phyloP scores from a whole-genome alignment of 192 early-diverging fungal species.

The Coemansia sp. region DNA sequence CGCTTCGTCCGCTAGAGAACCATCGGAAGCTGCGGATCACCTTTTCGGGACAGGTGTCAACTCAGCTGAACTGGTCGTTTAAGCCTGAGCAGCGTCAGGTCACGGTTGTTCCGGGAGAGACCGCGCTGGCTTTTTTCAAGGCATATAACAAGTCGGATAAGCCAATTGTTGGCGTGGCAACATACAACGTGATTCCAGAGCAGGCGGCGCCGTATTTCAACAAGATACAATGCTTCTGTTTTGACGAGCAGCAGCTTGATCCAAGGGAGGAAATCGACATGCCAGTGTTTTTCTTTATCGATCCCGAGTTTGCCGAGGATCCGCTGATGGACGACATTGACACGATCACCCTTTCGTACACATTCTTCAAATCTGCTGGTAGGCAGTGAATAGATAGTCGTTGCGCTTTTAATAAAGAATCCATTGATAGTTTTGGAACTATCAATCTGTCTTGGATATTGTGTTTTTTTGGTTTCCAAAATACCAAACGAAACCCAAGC shows the following conservation, averaged over 20 bases:
- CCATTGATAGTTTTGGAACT: no score
- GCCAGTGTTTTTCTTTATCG: constrained; percentile 97
- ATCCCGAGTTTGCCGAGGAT: constrained; percentile 93
- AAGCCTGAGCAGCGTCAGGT: constrained; percentile 85
- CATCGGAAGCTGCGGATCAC: constrained; percentile 67
- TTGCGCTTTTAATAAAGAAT: background rate
- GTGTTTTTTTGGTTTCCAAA: no score
- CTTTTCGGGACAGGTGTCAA: constrained; percentile 75
- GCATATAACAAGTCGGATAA: constrained; percentile 84
- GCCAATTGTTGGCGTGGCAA: constrained; percentile 93
- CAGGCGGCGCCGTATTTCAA: constrained; percentile 96
- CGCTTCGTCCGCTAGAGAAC: constrained; percentile 64
- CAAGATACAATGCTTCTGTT: constrained; percentile 99
- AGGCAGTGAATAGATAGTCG: constrained; percentile 13
- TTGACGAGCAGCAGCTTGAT: constrained; percentile 93
- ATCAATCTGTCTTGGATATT: no score
- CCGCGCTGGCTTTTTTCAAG: constrained; percentile 93
- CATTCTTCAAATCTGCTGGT: constrained; percentile 80
- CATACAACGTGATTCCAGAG: constrained; percentile 93
- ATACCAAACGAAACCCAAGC: no score
- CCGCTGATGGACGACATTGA: constrained; percentile 94
- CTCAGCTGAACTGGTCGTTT: constrained; percentile 86
- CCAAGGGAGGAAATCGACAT: constrained; percentile 92
- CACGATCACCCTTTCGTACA: constrained; percentile 90
- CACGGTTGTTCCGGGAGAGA: constrained; percentile 92